Percentiles rank a stretch among this genome's conserved stretches.
Conservation (phyloP, 345 rosid genomes). For the Moricandia moricandioides region DNA sequence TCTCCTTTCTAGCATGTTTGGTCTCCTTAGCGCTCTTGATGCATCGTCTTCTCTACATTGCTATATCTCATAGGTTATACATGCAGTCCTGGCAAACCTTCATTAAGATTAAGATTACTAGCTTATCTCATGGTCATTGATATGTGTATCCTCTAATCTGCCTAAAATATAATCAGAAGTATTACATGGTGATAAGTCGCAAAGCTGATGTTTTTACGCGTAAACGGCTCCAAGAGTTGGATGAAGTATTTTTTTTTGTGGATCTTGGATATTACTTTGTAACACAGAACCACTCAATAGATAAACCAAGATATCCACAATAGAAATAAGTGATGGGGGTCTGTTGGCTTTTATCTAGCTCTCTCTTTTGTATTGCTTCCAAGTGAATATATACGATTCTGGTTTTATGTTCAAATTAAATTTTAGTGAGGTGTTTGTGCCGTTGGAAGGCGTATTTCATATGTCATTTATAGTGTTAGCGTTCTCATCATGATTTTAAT, state of each 20-base stretch:
- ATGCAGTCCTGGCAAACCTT: too few relatives aligned
- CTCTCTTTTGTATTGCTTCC: constrained; percentile 2
- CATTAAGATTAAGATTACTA: too few relatives aligned
- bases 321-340: constrained; percentile 1
- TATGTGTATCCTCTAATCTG: too few relatives aligned
- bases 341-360: neutral
- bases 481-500: constrained; percentile 12
- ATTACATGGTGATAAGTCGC: neutral
- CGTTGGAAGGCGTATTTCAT: neutral
- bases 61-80: neutral
- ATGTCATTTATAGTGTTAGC: neutral
- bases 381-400: neutral
- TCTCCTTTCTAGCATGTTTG: neutral
- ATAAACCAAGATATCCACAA: neutral
- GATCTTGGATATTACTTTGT: neutral
- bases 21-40: constrained; percentile 16
- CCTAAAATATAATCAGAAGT: too few relatives aligned
- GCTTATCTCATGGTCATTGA: too few relatives aligned
- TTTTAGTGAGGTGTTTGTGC: neutral
- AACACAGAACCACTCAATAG: neutral
- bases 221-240: neutral
- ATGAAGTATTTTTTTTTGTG: neutral
- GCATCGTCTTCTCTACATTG: neutral
- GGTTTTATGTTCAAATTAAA: neutral
- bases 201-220: neutral